These are phyloP conservation scores for Coniferiporia weirii DNA, from an alignment of 1,284 basidiomycete genomes.

Conservation along the genomic window DNA sequence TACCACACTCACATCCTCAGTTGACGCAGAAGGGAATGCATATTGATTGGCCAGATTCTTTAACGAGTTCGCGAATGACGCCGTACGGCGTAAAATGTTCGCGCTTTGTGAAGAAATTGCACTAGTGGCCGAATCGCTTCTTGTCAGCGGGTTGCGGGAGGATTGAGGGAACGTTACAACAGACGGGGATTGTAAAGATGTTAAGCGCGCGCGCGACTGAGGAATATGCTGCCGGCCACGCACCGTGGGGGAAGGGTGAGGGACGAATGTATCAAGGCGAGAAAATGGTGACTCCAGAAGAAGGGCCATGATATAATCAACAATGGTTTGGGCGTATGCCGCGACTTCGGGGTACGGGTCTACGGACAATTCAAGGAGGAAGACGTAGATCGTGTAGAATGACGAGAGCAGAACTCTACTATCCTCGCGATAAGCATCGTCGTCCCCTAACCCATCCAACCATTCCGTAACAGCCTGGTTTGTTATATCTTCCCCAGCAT, in stretches of 20 bases:
- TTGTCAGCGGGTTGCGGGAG: constrained; percentile 30
- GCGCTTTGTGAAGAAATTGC: constrained; percentile 55
- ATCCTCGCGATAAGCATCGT: constrained; percentile 67
- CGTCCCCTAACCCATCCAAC: constrained; percentile 62
- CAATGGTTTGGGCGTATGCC: constrained; percentile 83
- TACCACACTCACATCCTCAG: constrained; percentile 49
- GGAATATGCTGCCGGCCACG: constrained; percentile 28
- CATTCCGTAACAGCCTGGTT: constrained; percentile 72
- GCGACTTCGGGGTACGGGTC: constrained; percentile 94
- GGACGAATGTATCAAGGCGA: constrained; percentile 59
- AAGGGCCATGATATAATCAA: constrained; percentile 90
- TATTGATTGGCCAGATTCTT: constrained; percentile 70
- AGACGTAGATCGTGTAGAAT: constrained; percentile 90
- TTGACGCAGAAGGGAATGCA: constrained; percentile 48
- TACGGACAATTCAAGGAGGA: constrained; percentile 85
- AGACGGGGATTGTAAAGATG: constrained; percentile 46
- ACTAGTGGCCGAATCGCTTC: constrained; percentile 58
- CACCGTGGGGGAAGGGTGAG: constrained; percentile 48
- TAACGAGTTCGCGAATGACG: constrained; percentile 81
- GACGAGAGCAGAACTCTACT: constrained; percentile 82
- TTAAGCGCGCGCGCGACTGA: constrained; percentile 42
- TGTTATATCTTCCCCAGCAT: constrained; percentile 50
- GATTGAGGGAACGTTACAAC: constrained; percentile 40
- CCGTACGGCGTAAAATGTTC: constrained; percentile 71
- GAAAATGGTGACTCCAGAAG: constrained; percentile 86